These are phyloP conservation scores for Sanghuangporus weigelae DNA, from an alignment of 1,284 basidiomycete genomes.

Conservation along the genomic window DNA sequence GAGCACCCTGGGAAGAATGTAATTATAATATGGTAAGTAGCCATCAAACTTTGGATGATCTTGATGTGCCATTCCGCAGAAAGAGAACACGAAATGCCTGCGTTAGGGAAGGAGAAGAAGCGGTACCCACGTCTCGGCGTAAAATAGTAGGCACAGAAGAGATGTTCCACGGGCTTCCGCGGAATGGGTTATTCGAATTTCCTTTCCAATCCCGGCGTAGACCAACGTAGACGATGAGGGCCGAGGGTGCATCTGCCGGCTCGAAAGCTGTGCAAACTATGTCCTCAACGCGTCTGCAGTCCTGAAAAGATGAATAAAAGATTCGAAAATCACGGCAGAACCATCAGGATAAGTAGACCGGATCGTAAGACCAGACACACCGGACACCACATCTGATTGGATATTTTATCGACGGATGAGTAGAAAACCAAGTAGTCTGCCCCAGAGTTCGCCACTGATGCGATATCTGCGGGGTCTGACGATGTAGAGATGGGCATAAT, in stretches of 20 bases:
- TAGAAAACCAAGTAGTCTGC: slow-evolving; percentile 61
- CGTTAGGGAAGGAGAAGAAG: neutral
- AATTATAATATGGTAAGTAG: too few relatives aligned
- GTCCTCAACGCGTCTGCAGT: slow-evolving; percentile 65
- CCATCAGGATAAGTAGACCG: neutral
- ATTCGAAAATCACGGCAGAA: neutral
- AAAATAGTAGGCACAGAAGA: slow-evolving; percentile 70
- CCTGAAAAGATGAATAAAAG: slow-evolving; percentile 38
- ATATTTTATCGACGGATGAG: slow-evolving; percentile 47
- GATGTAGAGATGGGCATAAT: slow-evolving; percentile 9
- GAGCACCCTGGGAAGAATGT: slow-evolving; percentile 34
- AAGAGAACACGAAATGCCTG: neutral
- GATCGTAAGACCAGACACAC: slow-evolving; percentile 33
- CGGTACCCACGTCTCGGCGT: slow-evolving; percentile 54
- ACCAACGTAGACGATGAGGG: slow-evolving; percentile 71
- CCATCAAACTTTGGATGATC: too few relatives aligned
- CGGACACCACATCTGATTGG: slow-evolving; percentile 54
- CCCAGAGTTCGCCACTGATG: slow-evolving; percentile 27
- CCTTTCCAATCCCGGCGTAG: slow-evolving; percentile 61
- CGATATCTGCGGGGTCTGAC: slow-evolving; percentile 8
- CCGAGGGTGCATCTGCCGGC: slow-evolving; percentile 48
- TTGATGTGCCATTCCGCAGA: neutral
- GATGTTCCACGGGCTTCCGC: slow-evolving; percentile 62
- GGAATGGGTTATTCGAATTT: slow-evolving; percentile 52
- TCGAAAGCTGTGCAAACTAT: slow-evolving; percentile 55